Base-by-base conservation (phyloP, 768 basidiomycete genomes). In the Daedalea quercina region DNA sequence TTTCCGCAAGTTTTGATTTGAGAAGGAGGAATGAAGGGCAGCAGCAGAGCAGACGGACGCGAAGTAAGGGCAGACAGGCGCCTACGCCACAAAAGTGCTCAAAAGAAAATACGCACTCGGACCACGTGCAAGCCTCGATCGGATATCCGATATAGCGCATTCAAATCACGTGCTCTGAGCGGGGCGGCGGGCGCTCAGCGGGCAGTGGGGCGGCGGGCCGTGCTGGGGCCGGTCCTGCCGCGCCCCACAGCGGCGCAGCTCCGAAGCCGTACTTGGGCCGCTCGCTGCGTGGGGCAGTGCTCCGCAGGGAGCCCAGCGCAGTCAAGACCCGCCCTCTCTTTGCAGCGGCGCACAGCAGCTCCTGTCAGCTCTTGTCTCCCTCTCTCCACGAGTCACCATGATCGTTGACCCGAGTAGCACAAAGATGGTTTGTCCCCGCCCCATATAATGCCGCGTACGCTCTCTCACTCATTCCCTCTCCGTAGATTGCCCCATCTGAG, bases 331-430 rank as follows among this genome's bases (percentile, higher is more conserved):
- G 23, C 42, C 51, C 28, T 13, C 52, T 9, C 41, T 34, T 41
- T 46, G 19, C 42, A 19, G 28, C 28, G 28, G 28, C 28, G 28
- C 28, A 31, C 4, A 31, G 28, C 28, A 31, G 11, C 28, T 11
- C 28, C 28, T 31, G 28, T 31, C 28, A n/a, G n/a, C n/a, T n/a
- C n/a, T n/a, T n/a, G n/a, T n/a, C n/a, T n/a, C n/a, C n/a, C 11
- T 31, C 28, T 11, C 28, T 31, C 28, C 28, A 31, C 28, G 28
- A 31, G 26, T 35, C 44, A 28, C 33, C 35, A 60, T 60, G 60
- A 60, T 60, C 47, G 53, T 60, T 6, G 53, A 58, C 55, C 55
- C 57, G 1, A 47, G 55, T 47, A 41, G 45, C 52, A 40, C 56
- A 6, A 31, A 41, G 45, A 59, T 61, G 60, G 57, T 61, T 26